Evolutionary conservation across 208 protist species (phyloP).

Genomic region (Wallacemonas sp.): DNA sequence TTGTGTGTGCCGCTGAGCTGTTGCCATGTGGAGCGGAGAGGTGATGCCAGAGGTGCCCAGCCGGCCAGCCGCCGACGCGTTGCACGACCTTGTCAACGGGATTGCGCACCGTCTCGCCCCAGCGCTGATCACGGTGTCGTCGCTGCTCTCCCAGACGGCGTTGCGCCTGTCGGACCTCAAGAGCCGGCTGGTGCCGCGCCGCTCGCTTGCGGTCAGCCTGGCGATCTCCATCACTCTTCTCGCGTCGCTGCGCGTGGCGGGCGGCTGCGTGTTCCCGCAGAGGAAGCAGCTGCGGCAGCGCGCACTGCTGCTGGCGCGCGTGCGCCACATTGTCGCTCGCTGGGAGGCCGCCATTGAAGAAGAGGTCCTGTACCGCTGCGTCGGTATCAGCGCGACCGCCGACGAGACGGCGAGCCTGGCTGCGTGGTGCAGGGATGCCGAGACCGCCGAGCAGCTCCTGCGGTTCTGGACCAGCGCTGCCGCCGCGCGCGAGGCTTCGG

Average conservation of each 20-base stretch:
- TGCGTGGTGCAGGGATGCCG: neutral
- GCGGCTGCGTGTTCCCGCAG: constrained; percentile 20
- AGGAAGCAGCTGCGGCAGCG: constrained; percentile 40
- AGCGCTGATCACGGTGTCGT: neutral
- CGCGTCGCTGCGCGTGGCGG: constrained; percentile 24
- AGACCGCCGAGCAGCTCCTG: neutral
- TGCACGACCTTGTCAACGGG: neutral
- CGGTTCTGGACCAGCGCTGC: neutral
- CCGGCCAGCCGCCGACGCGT: neutral
- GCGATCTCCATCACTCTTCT: constrained; percentile 11
- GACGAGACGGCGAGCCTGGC: neutral
- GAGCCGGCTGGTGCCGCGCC: neutral
- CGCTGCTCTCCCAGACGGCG: neutral
- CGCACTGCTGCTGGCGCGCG: constrained; percentile 30
- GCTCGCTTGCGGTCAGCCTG: neutral
- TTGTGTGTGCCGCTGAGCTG: too few species aligned
- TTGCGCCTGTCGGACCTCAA: neutral
- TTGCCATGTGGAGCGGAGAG: neutral
- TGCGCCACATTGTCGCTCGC: constrained; percentile 29
- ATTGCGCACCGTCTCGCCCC: neutral
- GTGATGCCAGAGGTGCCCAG: neutral
- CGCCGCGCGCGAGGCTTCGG: neutral
- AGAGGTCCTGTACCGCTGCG: constrained; percentile 34
- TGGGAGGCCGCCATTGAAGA: constrained; percentile 45
- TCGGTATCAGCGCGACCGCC: constrained; percentile 16